These are phyloP conservation scores for Hypoxylon sp. DNA, from an alignment of 2,329 filamentous ascomycete species.

Conservation along the genomic window DNA sequence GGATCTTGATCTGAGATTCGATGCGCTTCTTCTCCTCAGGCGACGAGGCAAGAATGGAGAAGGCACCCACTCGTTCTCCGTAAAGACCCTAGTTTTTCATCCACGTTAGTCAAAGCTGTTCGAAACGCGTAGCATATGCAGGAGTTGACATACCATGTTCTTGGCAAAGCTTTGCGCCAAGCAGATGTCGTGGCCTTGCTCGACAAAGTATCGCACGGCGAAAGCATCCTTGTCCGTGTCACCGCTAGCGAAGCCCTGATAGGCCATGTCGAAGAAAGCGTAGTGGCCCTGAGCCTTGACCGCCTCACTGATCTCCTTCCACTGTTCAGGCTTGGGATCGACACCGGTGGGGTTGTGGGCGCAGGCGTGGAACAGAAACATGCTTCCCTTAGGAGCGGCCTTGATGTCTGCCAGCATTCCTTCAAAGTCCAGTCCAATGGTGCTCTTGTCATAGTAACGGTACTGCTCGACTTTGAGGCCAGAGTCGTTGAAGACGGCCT, in stretches of 20 bases:
- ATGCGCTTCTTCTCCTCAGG: slow-evolving; percentile 94
- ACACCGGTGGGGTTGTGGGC: slow-evolving; percentile 98
- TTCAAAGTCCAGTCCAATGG: slow-evolving; percentile 97
- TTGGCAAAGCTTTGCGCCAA: slow-evolving; percentile 97
- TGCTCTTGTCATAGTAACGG: slow-evolving; percentile 99
- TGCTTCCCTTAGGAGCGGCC: slow-evolving; percentile 85
- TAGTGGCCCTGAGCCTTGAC: slow-evolving; percentile 91
- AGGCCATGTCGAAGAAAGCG: slow-evolving; percentile 99
- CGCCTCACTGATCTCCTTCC: slow-evolving; percentile 88
- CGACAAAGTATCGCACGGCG: slow-evolving; percentile 91
- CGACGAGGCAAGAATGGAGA: slow-evolving; percentile 89
- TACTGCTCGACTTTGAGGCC: slow-evolving; percentile 94
- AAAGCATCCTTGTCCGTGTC: slow-evolving; percentile 94
- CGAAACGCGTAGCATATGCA: slow-evolving; percentile 5
- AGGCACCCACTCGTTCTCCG: slow-evolving; percentile 96
- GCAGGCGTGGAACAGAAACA: slow-evolving; percentile 95
- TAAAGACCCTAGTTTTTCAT: slow-evolving; percentile 81
- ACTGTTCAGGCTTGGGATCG: slow-evolving; percentile 92
- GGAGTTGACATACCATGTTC: slow-evolving; percentile 83
- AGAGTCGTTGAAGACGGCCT: slow-evolving; percentile 93
- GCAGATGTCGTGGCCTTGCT: slow-evolving; percentile 89
- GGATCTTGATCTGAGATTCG: slow-evolving; percentile 98
- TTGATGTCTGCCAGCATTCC: slow-evolving; percentile 93
- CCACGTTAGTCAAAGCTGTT: not conserved
- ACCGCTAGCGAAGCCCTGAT: slow-evolving; percentile 97